phyloP scores from a whole-genome alignment of 83 land plant species.

The Thuja plicata region DNA sequence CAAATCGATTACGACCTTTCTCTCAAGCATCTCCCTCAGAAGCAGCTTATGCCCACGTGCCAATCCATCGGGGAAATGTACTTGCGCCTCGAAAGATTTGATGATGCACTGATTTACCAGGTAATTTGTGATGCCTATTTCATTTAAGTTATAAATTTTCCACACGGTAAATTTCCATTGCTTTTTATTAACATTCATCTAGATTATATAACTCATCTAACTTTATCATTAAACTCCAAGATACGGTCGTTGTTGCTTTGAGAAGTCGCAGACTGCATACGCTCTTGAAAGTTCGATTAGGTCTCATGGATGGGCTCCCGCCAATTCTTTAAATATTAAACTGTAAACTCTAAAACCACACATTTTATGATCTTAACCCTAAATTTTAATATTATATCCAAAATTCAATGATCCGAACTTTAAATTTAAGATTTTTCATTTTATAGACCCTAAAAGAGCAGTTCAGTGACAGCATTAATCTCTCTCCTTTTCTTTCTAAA shows the following conservation, averaged over 20 bases:
- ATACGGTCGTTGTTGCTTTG: background rate
- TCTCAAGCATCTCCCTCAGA: slow-evolving; percentile 44
- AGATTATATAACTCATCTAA: too few relatives aligned
- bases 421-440: background rate
- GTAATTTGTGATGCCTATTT: slow-evolving; percentile 25
- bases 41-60: slow-evolving; percentile 87
- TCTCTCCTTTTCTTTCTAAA: too few relatives aligned
- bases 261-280: background rate
- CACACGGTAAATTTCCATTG: background rate
- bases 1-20: slow-evolving; percentile 86
- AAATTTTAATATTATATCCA: background rate
- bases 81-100: slow-evolving; percentile 56
- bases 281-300: background rate
- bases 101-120: slow-evolving; percentile 86
- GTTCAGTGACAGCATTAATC: background rate
- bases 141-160: too few relatives aligned
- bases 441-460: background rate
- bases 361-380: background rate
- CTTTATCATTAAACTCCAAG: background rate
- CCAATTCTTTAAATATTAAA: background rate
- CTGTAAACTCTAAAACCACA: background rate
- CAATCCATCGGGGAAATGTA: slow-evolving; percentile 93
- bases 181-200: too few relatives aligned
- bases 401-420: background rate
- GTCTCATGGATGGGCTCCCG: background rate